Conservation (phyloP, 805 yeast species). For the Saccharomycopsis sp. region DNA sequence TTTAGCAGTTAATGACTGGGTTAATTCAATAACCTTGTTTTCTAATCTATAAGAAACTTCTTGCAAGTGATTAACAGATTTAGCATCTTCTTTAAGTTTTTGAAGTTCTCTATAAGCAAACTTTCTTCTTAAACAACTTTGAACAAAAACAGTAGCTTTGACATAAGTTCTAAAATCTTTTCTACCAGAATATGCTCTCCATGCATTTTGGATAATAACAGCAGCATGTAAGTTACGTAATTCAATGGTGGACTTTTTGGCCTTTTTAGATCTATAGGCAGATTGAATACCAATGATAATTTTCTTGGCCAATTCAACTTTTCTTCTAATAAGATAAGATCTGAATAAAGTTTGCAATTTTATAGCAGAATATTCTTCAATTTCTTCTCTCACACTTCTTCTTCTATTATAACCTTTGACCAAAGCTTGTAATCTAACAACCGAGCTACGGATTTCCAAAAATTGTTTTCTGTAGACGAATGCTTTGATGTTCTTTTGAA, state of each 20-base stretch:
- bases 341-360: slow-evolving; percentile 60
- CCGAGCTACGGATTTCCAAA: slow-evolving; percentile 41
- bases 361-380: slow-evolving; percentile 52
- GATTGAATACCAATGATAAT: slow-evolving; percentile 38
- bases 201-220: slow-evolving; percentile 54
- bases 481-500: slow-evolving; percentile 75
- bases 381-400: slow-evolving; percentile 40
- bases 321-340: slow-evolving; percentile 38
- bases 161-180: slow-evolving; percentile 33
- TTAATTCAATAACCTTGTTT: slow-evolving; percentile 93
- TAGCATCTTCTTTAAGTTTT: slow-evolving; percentile 73
- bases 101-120: slow-evolving; percentile 58
- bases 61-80: slow-evolving; percentile 79
- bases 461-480: slow-evolving; percentile 52
- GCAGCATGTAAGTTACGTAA: slow-evolving; percentile 56
- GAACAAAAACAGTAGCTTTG: slow-evolving; percentile 58
- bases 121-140: slow-evolving; percentile 67
- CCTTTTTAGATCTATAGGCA: slow-evolving; percentile 38
- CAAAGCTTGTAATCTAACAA: slow-evolving; percentile 47
- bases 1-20: slow-evolving; percentile 71
- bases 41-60: slow-evolving; percentile 91
- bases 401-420: slow-evolving; percentile 58
- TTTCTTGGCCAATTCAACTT: slow-evolving; percentile 21
- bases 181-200: slow-evolving; percentile 64
- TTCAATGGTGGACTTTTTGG: slow-evolving; percentile 41